phyloP scores from a whole-genome alignment of 306 rosid species.

The Vigna nakashimae region DNA sequence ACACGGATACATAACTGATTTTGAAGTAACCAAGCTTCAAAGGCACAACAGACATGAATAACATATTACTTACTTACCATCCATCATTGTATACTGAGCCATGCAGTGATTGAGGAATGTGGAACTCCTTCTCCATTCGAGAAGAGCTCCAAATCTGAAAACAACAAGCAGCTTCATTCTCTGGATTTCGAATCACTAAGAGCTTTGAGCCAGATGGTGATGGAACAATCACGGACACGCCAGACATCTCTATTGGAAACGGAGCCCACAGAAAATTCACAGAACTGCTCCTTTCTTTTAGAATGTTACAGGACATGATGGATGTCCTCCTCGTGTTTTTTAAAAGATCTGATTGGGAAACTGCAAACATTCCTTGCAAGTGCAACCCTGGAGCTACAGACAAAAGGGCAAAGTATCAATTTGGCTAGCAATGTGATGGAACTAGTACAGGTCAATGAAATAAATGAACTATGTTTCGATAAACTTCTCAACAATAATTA shows the following conservation, averaged over 20 bases:
- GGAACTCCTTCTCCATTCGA: slow-evolving; percentile 76
- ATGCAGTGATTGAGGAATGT: slow-evolving; percentile 73
- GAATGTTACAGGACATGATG: slow-evolving; percentile 59
- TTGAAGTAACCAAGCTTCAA: not conserved
- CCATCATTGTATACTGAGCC: slow-evolving; percentile 79
- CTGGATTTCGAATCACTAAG: slow-evolving; percentile 67
- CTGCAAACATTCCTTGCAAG: slow-evolving; percentile 61
- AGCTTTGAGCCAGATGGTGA: slow-evolving; percentile 83
- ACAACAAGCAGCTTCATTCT: slow-evolving; percentile 57
- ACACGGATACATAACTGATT: not conserved
- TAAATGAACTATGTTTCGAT: not conserved
- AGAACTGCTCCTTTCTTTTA: slow-evolving; percentile 49
- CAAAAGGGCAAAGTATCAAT: slow-evolving; percentile 1
- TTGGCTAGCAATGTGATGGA: slow-evolving; percentile 10
- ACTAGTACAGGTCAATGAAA: slow-evolving; percentile 3
- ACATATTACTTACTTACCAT: slow-evolving; percentile 53
- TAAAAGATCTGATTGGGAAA: slow-evolving; percentile 67
- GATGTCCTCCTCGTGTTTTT: slow-evolving; percentile 70
- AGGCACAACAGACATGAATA: slow-evolving; percentile 1
- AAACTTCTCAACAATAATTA: not conserved
- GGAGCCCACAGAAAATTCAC: slow-evolving; percentile 75
- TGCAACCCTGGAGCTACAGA: slow-evolving; percentile 52
- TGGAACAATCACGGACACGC: slow-evolving; percentile 70
- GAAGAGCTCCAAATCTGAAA: slow-evolving; percentile 80
- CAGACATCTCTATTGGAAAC: slow-evolving; percentile 77